phyloP scores from a whole-genome alignment of 208 protist genomes.

The Leishmania amazonensis region DNA sequence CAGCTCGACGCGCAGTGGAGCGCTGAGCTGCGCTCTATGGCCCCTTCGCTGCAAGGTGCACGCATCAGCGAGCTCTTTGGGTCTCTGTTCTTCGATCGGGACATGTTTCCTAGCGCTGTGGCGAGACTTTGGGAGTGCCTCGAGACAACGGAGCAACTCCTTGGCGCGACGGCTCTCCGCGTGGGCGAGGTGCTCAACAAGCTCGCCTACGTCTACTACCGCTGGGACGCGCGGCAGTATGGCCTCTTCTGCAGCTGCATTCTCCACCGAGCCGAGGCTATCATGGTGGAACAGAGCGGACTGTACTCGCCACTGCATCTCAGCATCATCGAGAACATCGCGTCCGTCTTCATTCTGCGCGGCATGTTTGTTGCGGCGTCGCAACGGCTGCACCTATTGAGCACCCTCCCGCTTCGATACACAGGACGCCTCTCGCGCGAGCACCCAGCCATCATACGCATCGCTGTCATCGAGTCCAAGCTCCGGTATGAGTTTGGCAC shows the following conservation, averaged over 20 bases:
- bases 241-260: conserved; percentile 55
- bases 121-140: conserved; percentile 51
- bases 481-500: conserved; percentile 35
- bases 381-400: conserved; percentile 32
- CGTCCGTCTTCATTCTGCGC: conserved; percentile 50
- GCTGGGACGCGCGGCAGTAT: conserved; percentile 47
- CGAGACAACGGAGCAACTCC: conserved; percentile 40
- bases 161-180: conserved; percentile 35
- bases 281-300: conserved; percentile 39
- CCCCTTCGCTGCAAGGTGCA: conserved; percentile 32
- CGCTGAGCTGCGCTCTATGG: conserved; percentile 26
- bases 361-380: conserved; percentile 53
- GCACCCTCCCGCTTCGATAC: conserved; percentile 42
- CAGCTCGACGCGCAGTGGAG: conserved; percentile 44
- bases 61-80: conserved; percentile 50
- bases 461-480: conserved; percentile 33
- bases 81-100: conserved; percentile 43
- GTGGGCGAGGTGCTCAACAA: conserved; percentile 56
- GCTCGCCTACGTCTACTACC: conserved; percentile 59
- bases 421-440: conserved; percentile 45
- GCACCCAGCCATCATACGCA: conserved; percentile 44
- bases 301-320: conserved; percentile 48
- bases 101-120: conserved; percentile 37
- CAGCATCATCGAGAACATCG: conserved; percentile 55
- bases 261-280: conserved; percentile 53